A percentile compares a stretch with the other conserved stretches of the same genome.
Conservation (phyloP, 108 stramenopile genomes). For the Cylindrotheca closterium region DNA sequence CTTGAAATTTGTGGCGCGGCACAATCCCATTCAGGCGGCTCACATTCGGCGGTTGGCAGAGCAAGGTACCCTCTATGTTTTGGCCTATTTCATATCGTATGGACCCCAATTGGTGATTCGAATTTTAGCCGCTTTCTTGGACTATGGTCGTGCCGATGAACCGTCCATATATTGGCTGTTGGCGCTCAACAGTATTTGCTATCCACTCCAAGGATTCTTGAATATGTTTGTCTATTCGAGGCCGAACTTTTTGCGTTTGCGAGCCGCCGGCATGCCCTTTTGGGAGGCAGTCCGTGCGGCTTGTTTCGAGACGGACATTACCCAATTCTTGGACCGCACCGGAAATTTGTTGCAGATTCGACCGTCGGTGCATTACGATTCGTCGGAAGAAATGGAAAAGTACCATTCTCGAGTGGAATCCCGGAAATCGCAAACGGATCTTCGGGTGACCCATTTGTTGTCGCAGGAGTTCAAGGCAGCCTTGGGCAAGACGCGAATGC, state of each 20-base stretch:
- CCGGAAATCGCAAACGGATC: too few species aligned
- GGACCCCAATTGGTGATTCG: slow-evolving; percentile 2
- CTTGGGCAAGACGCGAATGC: too few species aligned
- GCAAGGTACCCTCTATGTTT: slow-evolving; percentile 26
- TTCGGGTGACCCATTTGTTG: too few species aligned
- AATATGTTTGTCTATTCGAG: slow-evolving; percentile 44
- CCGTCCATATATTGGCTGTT: slow-evolving; percentile 18
- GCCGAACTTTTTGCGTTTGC: slow-evolving; percentile 40
- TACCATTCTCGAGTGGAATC: too few species aligned
- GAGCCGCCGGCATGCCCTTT: slow-evolving; percentile 5
- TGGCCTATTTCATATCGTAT: slow-evolving; percentile 16
- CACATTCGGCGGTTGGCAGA: slow-evolving; percentile 12
- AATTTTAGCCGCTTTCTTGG: slow-evolving; percentile 18
- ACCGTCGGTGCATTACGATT: too few species aligned
- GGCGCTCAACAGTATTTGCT: slow-evolving; percentile 39
- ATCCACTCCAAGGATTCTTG: slow-evolving; percentile 62
- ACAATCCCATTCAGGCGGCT: not conserved
- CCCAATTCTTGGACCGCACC: too few species aligned
- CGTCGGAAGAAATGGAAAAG: too few species aligned
- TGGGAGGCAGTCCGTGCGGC: slow-evolving; percentile 1
- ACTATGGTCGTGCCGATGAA: slow-evolving; percentile 10
- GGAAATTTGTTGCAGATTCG: too few species aligned
- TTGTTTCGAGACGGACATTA: slow-evolving; percentile 1
- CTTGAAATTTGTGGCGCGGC: not conserved
- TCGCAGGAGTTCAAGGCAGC: too few species aligned